Conservation (phyloP, 495 filamentous ascomycete genomes). For the Cercophora newfieldiana region DNA sequence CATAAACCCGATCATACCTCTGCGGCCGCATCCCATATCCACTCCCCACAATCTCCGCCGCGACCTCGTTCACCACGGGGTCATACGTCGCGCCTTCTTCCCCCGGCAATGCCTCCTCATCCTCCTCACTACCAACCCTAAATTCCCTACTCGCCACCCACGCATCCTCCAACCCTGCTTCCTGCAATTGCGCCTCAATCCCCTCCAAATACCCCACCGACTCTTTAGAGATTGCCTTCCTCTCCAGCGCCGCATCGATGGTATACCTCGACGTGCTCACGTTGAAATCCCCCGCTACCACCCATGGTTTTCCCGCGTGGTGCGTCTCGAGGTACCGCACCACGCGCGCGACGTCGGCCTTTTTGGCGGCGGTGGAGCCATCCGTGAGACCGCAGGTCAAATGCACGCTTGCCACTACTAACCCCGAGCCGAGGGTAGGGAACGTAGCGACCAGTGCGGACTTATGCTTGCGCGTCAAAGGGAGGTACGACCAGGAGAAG, state of each 20-base stretch:
- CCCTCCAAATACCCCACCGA: slow-evolving; percentile 32
- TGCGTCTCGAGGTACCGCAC: slow-evolving; percentile 38
- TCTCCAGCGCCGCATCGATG: slow-evolving; percentile 49
- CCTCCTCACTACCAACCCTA: slow-evolving; percentile 23
- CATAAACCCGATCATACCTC: slow-evolving; percentile 58
- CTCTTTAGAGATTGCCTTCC: slow-evolving; percentile 42
- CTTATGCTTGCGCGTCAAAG: slow-evolving; percentile 51
- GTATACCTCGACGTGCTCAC: slow-evolving; percentile 51
- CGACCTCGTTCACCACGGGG: slow-evolving; percentile 50
- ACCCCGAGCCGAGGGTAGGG: slow-evolving; percentile 28
- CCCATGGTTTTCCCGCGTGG: slow-evolving; percentile 44
- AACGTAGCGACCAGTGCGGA: slow-evolving; percentile 49
- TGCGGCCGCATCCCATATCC: slow-evolving; percentile 52
- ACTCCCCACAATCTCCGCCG: slow-evolving; percentile 42
- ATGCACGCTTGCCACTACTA: slow-evolving; percentile 54
- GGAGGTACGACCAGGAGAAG: slow-evolving; percentile 52
- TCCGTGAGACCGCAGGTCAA: slow-evolving; percentile 56
- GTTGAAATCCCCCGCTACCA: slow-evolving; percentile 62
- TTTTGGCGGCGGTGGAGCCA: slow-evolving; percentile 51
- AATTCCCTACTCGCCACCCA: slow-evolving; percentile 28
- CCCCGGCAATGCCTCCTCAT: slow-evolving; percentile 40
- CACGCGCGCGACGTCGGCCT: slow-evolving; percentile 46
- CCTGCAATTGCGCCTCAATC: slow-evolving; percentile 37
- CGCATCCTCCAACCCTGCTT: slow-evolving; percentile 43
- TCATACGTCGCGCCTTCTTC: slow-evolving; percentile 61